phyloP scores from a whole-genome alignment of 2,329 filamentous ascomycete genomes.

The Cercospora zeina region DNA sequence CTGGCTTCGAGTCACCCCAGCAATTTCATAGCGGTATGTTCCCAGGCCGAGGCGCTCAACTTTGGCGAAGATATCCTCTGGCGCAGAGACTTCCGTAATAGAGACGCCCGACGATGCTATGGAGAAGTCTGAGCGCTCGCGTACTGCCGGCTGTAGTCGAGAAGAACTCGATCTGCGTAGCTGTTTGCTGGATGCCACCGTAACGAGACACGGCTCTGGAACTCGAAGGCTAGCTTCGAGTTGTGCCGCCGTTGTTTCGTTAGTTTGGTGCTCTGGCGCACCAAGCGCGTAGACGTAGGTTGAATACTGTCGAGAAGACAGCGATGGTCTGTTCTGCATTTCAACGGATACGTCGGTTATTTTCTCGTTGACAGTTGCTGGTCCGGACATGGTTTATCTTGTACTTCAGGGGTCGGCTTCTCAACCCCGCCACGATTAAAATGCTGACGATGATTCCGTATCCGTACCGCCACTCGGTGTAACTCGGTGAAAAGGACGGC shows the following conservation, averaged over 20 bases:
- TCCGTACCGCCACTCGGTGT: background rate
- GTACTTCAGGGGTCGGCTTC: background rate
- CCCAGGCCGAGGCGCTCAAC: constrained; percentile 15
- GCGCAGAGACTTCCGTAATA: constrained; percentile 9
- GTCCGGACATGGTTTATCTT: background rate
- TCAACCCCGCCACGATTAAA: background rate
- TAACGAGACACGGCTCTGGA: background rate
- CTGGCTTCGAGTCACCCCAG: background rate
- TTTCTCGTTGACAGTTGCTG: background rate
- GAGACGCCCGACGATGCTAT: constrained; percentile 17
- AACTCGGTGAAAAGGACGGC: background rate
- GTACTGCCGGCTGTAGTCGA: background rate
- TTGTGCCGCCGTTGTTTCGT: constrained; percentile 10
- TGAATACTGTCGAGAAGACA: constrained; percentile 9
- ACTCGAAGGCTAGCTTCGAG: constrained; percentile 13
- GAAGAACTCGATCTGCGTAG: background rate
- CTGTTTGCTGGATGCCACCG: constrained; percentile 9
- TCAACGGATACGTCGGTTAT: background rate
- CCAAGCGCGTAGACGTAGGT: constrained; percentile 9
- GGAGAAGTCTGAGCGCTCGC: constrained; percentile 2
- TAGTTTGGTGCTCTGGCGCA: background rate
- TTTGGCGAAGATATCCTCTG: constrained; percentile 11
- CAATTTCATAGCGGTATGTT: constrained; percentile 8
- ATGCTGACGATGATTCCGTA: background rate
- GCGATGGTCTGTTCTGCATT: background rate